Evolutionary conservation across 441 rosid species (phyloP).

Genomic region (Croton setiger): DNA sequence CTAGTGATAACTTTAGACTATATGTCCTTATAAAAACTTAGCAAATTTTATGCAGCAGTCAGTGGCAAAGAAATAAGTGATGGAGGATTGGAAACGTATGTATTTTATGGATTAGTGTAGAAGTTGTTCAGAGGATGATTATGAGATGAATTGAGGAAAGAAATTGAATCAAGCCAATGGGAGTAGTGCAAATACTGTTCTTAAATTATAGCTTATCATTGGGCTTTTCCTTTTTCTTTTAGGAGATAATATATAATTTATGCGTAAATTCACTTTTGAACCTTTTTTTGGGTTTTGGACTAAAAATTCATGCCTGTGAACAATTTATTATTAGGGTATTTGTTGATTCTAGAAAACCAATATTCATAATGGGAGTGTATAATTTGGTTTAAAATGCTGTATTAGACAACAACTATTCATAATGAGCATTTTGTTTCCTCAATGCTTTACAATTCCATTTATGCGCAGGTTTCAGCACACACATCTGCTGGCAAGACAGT

Average conservation of each 20-base stretch:
- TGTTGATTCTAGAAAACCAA: neutral
- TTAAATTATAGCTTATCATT: neutral
- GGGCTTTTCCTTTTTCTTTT: neutral
- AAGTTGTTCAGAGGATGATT: neutral
- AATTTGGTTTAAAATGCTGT: neutral
- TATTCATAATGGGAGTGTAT: neutral
- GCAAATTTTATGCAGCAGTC: neutral
- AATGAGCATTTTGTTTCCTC: neutral
- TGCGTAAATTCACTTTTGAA: neutral
- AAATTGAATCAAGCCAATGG: neutral
- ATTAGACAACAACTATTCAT: neutral
- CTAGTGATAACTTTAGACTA: neutral
- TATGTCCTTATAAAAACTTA: neutral
- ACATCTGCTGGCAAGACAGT: constrained; percentile 99
- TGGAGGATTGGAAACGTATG: neutral
- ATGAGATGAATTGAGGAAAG: neutral
- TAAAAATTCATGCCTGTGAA: neutral
- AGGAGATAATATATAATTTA: neutral
- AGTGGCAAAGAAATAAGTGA: neutral
- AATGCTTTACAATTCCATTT: neutral
- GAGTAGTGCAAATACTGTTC: neutral
- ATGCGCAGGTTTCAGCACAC: constrained; percentile 85
- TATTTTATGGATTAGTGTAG: neutral
- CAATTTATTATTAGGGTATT: neutral
- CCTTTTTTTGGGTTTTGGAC: neutral